Evolutionary conservation across 768 basidiomycete species (phyloP), one percentile per base, ranked within the genome.

Genomic region (Dioszegia aurantiaca): DNA sequence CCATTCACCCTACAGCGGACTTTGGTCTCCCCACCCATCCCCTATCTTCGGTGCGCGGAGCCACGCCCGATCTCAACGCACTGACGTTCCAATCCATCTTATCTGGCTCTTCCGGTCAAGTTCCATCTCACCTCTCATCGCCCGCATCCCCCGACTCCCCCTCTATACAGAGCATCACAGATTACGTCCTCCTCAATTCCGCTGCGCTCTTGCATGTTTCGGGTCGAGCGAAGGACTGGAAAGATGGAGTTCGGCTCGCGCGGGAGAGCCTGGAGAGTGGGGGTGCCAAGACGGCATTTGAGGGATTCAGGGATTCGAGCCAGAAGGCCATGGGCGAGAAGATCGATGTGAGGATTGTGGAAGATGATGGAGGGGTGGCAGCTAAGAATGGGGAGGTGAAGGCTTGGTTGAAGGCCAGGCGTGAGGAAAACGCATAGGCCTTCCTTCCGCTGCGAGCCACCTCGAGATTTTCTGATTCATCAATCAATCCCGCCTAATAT

Each of bases 171-270:
- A 82, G 91, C 0, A 82, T 94, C 36, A 77, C 85, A 47, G 86
- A 95, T 69, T 98, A 92, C 73, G 89, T 98, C 59, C 78, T 92
- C 58, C 78, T 98, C 78, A 97, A 99, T 68, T 84, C 93, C 2
- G 86, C 91, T 4, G 93, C 91, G 14, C 74, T 98, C 56, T 78
- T 99, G 40, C 85, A 92, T 26, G 85, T 97, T 3, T 85, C 89
- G 5, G 92, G 91, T 4, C 57, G 86, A 43, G 90, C 87, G 21
- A 73, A 73, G 30, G 82, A 84, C 68, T 90, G 83, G 70, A 81
- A 81, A 65, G 82, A 90, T 17, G 92, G 90, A 1, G 84, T 87
- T 0, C 76, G 78, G 59, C 65, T 87, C 62, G 92, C 90, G 24
- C 78, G 81, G 64, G 77, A 78, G 65, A 78, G 77, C 37, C 71